Evolutionary conservation across 1,284 basidiomycete genomes (phyloP).

Genomic region (Pulchroboletus neoregius): DNA sequence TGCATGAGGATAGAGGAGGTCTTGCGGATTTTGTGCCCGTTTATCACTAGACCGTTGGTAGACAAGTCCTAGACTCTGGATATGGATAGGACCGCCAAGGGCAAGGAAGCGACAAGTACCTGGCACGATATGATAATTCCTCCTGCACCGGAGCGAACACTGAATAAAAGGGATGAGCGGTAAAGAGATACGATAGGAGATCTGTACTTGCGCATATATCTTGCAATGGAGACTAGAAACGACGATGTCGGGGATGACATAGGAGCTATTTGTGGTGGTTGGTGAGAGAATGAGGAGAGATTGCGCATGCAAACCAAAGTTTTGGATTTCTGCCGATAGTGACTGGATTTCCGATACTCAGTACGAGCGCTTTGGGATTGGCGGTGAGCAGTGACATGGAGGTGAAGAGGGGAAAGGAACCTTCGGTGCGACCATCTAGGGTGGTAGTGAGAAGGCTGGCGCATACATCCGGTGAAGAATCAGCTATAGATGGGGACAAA

Average conservation of each 20-base stretch:
- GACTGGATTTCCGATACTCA: conserved; percentile 58
- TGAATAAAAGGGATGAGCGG: conserved; percentile 3
- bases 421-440: conserved; percentile 54
- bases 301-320: conserved; percentile 39
- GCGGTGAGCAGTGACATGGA: conserved; percentile 17
- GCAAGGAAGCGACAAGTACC: conserved; percentile 34
- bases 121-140: conserved; percentile 74
- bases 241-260: conserved; percentile 46
- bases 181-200: neutral
- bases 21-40: conserved; percentile 62
- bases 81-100: conserved; percentile 1
- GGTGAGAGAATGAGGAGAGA: conserved; percentile 5
- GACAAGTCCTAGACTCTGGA: conserved; percentile 57
- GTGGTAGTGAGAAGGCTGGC: conserved; percentile 62
- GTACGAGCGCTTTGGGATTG: conserved; percentile 44
- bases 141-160: conserved; percentile 65
- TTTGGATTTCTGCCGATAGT: conserved; percentile 63
- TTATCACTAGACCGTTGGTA: conserved; percentile 72
- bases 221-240: conserved; percentile 73
- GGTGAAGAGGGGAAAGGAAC: conserved; percentile 31
- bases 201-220: conserved; percentile 59
- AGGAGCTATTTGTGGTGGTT: conserved; percentile 37
- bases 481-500: conserved; percentile 6
- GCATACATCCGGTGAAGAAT: conserved; percentile 46
- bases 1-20: conserved; percentile 68